These are phyloP conservation scores for Crithidia fasciculata DNA, from an alignment of 208 protist species.

Conservation along the genomic window DNA sequence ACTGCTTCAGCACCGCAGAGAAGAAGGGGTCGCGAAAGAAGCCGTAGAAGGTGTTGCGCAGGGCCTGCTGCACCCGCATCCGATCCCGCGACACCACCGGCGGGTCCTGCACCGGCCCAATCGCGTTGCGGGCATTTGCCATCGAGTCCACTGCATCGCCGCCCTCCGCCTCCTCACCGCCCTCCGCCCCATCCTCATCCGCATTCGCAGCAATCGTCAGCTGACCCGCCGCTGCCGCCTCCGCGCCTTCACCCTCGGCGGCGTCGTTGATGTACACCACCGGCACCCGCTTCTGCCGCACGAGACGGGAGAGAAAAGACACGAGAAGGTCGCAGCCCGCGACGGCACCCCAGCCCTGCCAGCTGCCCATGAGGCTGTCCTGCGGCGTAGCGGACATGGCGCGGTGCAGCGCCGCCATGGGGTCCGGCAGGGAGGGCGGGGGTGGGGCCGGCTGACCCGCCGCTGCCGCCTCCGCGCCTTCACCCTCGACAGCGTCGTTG, in stretches of 20 bases:
- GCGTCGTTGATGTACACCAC: conserved; percentile 69
- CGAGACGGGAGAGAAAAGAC: conserved; percentile 51
- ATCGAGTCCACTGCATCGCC: conserved; percentile 4
- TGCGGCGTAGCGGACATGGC: conserved; percentile 40
- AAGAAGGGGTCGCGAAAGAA: conserved; percentile 88
- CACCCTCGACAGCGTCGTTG: conserved; percentile 26
- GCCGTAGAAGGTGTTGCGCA: conserved; percentile 53
- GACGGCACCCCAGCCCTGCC: conserved; percentile 56
- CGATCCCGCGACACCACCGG: conserved; percentile 63
- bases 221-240: neutral
- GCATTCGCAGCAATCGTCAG: neutral
- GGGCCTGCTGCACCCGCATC: conserved; percentile 68
- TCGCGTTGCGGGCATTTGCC: conserved; percentile 7
- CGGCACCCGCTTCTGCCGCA: conserved; percentile 67
- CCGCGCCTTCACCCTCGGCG: conserved; percentile 19
- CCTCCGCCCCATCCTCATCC: conserved; percentile 1
- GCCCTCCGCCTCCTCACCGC: conserved; percentile 5
- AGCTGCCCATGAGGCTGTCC: conserved; percentile 57
- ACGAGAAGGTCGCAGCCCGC: conserved; percentile 63
- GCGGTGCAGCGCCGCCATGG: conserved; percentile 29
- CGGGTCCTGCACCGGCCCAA: conserved; percentile 19
- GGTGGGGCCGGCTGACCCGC: conserved; percentile 5
- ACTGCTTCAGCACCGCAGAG: conserved; percentile 63
- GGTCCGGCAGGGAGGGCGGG: conserved; percentile 3
- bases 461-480: conserved; percentile 6